A percentile compares a stretch with the other conserved stretches of the same genome.
Conservation (phyloP, 768 basidiomycete genomes). For the Lactifluus echinatus region DNA sequence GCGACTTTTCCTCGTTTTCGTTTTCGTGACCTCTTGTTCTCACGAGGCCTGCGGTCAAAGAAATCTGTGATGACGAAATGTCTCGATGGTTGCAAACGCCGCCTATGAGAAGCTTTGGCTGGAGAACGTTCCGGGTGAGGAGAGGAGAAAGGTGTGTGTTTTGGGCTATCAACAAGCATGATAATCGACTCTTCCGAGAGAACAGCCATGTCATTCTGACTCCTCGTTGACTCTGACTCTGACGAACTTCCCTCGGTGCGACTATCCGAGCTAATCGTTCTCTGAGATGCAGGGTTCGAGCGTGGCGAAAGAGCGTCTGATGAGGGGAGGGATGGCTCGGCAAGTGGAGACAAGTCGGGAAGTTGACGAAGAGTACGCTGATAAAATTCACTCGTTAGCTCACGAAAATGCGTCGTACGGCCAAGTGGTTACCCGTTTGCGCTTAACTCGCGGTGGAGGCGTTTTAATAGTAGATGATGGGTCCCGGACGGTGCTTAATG, state of each 20-base stretch:
- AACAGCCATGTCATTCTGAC: neutral
- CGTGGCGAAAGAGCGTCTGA: neutral
- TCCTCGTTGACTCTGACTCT: neutral
- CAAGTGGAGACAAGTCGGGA: slow-evolving; percentile 6
- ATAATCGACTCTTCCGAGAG: neutral
- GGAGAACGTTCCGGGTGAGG: neutral
- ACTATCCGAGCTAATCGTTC: neutral
- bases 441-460: slow-evolving; percentile 1
- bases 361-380: slow-evolving; percentile 4
- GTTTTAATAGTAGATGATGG: neutral
- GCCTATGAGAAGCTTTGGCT: neutral
- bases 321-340: neutral
- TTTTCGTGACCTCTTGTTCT: neutral
- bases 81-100: neutral
- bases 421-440: slow-evolving; percentile 4
- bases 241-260: neutral
- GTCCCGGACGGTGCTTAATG: neutral
- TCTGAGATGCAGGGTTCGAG: neutral
- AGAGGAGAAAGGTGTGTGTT: neutral
- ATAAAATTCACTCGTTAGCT: neutral
- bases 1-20: neutral
- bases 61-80: slow-evolving; percentile 11
- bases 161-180: slow-evolving; percentile 4
- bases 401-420: neutral
- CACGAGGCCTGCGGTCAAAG: neutral